Evolutionary conservation across 2,329 filamentous ascomycete species (phyloP).

Genomic region (Exophiala dermatitidis): DNA sequence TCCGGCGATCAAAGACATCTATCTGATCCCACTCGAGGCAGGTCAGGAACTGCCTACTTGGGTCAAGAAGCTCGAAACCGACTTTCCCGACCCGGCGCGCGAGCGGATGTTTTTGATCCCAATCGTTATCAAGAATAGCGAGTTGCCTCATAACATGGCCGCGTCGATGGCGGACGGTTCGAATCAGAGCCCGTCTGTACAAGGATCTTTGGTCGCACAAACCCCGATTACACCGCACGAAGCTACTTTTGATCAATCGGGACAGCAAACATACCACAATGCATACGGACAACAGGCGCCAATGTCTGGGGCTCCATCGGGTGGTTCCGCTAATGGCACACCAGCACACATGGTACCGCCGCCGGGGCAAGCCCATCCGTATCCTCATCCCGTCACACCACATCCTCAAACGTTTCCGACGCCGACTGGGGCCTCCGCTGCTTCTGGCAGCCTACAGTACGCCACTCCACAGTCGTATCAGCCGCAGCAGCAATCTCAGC

Average conservation of each 20-base stretch:
- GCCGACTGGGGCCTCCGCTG: neutral
- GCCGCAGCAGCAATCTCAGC: slow-evolving; percentile 22
- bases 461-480: slow-evolving; percentile 14
- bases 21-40: slow-evolving; percentile 76
- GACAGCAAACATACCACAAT: slow-evolving; percentile 2
- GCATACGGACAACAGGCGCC: slow-evolving; percentile 13
- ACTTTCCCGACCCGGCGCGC: slow-evolving; percentile 64
- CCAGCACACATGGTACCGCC: slow-evolving; percentile 28
- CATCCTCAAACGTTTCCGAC: slow-evolving; percentile 4
- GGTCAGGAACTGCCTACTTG: slow-evolving; percentile 73
- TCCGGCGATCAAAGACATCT: slow-evolving; percentile 77
- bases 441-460: slow-evolving; percentile 28
- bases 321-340: slow-evolving; percentile 29
- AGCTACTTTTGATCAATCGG: slow-evolving; percentile 30
- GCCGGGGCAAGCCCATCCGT: slow-evolving; percentile 12
- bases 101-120: slow-evolving; percentile 76
- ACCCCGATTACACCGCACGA: slow-evolving; percentile 34
- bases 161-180: slow-evolving; percentile 30
- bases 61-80: slow-evolving; percentile 78
- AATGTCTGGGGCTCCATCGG: slow-evolving; percentile 30
- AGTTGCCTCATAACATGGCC: slow-evolving; percentile 32
- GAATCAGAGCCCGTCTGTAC: slow-evolving; percentile 11
- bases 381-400: slow-evolving; percentile 16
- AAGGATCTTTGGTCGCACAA: slow-evolving; percentile 17
- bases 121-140: slow-evolving; percentile 67